Evolutionary conservation across 257 asterid genomes (phyloP).

Genomic region (Solanum pinnatisectum): DNA sequence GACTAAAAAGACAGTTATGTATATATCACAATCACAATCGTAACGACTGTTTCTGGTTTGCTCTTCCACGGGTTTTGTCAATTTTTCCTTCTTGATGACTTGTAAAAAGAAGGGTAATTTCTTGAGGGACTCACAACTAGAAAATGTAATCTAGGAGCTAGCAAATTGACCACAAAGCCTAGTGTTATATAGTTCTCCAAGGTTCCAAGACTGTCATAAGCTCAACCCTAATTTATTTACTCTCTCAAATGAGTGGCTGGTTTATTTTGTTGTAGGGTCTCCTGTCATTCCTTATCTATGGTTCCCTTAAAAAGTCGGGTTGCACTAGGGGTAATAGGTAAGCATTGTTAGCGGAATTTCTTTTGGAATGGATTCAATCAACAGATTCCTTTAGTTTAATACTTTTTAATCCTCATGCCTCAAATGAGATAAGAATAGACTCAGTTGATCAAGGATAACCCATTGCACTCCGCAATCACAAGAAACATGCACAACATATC

Average conservation of each 20-base stretch:
- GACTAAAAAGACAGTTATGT: neutral
- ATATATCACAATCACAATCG: neutral
- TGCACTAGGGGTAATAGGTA: neutral
- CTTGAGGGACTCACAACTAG: neutral
- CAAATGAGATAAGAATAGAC: neutral
- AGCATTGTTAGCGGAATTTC: neutral
- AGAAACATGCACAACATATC: neutral
- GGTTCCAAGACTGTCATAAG: neutral
- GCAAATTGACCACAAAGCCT: neutral
- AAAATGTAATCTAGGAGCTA: neutral
- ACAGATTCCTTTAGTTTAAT: neutral
- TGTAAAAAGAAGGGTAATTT: neutral
- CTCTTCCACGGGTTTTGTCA: neutral
- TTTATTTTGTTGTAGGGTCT: neutral
- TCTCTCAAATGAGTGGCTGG: neutral
- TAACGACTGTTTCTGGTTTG: neutral
- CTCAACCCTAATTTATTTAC: neutral
- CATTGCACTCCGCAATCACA: neutral
- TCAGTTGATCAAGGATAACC: neutral
- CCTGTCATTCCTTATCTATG: neutral
- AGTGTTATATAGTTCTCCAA: neutral
- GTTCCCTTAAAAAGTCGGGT: neutral
- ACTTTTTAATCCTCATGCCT: neutral
- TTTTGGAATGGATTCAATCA: neutral
- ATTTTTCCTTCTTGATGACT: neutral